These are phyloP conservation scores for Dovyalis caffra DNA, from an alignment of 345 rosid species.

Conservation along the genomic window DNA sequence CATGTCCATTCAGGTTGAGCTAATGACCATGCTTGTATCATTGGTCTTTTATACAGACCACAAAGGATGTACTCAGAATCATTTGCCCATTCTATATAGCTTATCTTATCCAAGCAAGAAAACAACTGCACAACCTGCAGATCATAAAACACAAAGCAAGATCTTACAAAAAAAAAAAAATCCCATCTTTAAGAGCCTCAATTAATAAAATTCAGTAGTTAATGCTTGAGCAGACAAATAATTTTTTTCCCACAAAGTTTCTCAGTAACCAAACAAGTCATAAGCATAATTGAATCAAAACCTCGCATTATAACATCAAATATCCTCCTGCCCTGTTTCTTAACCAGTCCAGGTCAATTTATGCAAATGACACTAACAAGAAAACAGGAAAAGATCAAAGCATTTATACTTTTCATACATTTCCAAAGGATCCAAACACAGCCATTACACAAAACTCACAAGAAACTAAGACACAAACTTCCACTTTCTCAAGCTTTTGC, in stretches of 20 bases:
- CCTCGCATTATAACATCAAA: not conserved
- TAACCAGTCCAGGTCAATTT: too few relatives aligned
- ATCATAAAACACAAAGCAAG: slow-evolving; percentile 9
- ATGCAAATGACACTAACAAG: not conserved
- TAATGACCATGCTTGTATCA: slow-evolving; percentile 96
- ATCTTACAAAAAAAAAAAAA: not conserved
- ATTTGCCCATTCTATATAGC: slow-evolving; percentile 95
- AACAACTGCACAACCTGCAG: slow-evolving; percentile 94
- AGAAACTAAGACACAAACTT: not conserved
- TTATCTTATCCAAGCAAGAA: slow-evolving; percentile 96
- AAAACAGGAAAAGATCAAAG: not conserved
- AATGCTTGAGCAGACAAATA: not conserved
- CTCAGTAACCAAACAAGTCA: slow-evolving; percentile 2
- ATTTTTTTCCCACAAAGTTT: not conserved
- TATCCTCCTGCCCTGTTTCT: not conserved
- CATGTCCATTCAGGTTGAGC: slow-evolving; percentile 96
- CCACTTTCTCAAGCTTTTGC: not conserved
- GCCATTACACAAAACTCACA: not conserved
- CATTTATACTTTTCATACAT: not conserved
- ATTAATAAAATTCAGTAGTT: not conserved
- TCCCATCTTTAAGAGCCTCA: not conserved
- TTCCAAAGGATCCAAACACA: not conserved
- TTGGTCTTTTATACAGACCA: slow-evolving; percentile 80
- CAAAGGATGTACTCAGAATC: slow-evolving; percentile 95
- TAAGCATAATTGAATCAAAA: not conserved